phyloP scores from a whole-genome alignment of 1,284 basidiomycete genomes.

The Ceratobasidium sp. region DNA sequence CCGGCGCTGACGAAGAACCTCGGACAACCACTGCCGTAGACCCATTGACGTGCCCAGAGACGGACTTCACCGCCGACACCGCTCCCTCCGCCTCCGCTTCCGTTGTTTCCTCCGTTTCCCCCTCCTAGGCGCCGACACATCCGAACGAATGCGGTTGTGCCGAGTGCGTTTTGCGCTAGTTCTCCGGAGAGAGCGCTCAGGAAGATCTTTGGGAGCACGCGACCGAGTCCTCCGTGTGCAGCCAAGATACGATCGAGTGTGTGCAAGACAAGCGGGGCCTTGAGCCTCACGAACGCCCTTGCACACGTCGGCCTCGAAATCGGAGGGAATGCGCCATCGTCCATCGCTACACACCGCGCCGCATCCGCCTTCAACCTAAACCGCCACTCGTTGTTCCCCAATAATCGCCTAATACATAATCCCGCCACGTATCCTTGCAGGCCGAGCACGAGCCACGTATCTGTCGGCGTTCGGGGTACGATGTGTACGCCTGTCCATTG shows the following conservation, averaged over 20 bases:
- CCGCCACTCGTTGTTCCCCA: slow-evolving; percentile 98
- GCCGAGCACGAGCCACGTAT: slow-evolving; percentile 96
- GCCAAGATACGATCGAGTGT: slow-evolving; percentile 90
- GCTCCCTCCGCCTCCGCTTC: slow-evolving; percentile 19
- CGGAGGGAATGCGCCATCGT: slow-evolving; percentile 91
- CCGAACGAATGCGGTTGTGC: slow-evolving; percentile 91
- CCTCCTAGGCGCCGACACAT: slow-evolving; percentile 95
- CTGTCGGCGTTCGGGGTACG: slow-evolving; percentile 93
- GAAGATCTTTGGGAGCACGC: slow-evolving; percentile 96
- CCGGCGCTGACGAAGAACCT: slow-evolving; percentile 90
- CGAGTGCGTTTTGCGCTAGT: slow-evolving; percentile 85
- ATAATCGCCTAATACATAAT: slow-evolving; percentile 86
- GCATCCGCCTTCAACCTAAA: slow-evolving; percentile 97
- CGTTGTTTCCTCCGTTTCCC: slow-evolving; percentile 57
- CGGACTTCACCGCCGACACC: slow-evolving; percentile 70
- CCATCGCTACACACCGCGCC: slow-evolving; percentile 90
- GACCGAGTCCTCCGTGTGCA: slow-evolving; percentile 89
- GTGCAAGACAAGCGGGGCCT: slow-evolving; percentile 94
- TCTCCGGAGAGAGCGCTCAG: slow-evolving; percentile 95
- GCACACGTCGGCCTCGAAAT: slow-evolving; percentile 90
- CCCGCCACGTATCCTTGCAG: slow-evolving; percentile 92
- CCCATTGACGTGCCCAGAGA: slow-evolving; percentile 97
- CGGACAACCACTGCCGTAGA: slow-evolving; percentile 97
- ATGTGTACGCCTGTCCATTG: slow-evolving; percentile 99
- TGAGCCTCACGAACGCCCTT: slow-evolving; percentile 93